Evolutionary conservation across 2,329 filamentous ascomycete species (phyloP).

Genomic region (Botryotinia narcissicola): DNA sequence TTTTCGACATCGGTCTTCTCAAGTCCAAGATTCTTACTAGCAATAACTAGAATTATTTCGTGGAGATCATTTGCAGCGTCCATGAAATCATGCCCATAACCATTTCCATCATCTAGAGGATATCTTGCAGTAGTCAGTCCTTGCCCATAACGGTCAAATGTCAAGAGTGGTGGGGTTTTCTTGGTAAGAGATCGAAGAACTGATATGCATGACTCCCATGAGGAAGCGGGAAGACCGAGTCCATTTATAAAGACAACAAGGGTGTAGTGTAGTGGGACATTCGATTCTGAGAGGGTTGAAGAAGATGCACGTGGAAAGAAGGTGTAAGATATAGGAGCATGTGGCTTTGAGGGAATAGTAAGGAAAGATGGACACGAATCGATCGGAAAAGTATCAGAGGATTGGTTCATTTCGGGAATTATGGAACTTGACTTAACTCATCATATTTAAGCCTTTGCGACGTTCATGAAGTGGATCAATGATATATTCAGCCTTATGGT

Average conservation of each 20-base stretch:
- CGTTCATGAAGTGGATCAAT: background rate
- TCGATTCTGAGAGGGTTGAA: slow-evolving; percentile 22
- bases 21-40: slow-evolving; percentile 23
- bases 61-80: slow-evolving; percentile 36
- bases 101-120: slow-evolving; percentile 32
- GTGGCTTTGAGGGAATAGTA: slow-evolving; percentile 36
- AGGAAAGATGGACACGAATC: slow-evolving; percentile 21
- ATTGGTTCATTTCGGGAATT: background rate
- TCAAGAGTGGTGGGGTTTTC: slow-evolving; percentile 36
- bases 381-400: background rate
- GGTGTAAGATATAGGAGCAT: slow-evolving; percentile 36
- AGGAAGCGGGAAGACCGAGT: slow-evolving; percentile 34
- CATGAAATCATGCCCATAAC: slow-evolving; percentile 36
- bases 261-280: slow-evolving; percentile 5
- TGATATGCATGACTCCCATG: slow-evolving; percentile 36
- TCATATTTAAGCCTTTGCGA: background rate
- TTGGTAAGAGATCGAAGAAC: slow-evolving; percentile 26
- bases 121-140: slow-evolving; percentile 32
- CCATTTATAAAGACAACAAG: slow-evolving; percentile 39
- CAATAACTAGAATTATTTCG: slow-evolving; percentile 33
- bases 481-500: slow-evolving; percentile 3
- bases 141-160: slow-evolving; percentile 38
- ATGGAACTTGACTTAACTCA: background rate
- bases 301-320: slow-evolving; percentile 26
- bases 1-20: slow-evolving; percentile 10